These are phyloP conservation scores for Arthrobotrys sphaeroides DNA, from an alignment of 2,329 filamentous ascomycete genomes.

Conservation along the genomic window DNA sequence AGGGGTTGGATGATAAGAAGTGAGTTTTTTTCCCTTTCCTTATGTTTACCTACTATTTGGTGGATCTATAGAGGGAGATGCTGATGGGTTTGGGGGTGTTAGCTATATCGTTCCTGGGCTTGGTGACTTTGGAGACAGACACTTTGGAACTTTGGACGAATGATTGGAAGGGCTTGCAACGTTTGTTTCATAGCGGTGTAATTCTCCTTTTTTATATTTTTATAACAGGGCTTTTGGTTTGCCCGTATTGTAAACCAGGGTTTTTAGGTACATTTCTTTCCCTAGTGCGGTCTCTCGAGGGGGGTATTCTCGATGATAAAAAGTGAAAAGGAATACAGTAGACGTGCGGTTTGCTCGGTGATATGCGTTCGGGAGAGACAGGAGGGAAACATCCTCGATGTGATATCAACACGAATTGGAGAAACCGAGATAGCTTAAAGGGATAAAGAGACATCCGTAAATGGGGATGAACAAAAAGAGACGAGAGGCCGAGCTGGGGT, in stretches of 20 bases:
- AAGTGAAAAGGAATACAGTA: not conserved
- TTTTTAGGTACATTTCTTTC: not conserved
- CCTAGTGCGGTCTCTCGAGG: no score
- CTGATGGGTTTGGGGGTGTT: slow-evolving; percentile 60
- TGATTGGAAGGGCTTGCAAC: not conserved
- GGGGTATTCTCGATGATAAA: no score
- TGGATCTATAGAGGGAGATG: not conserved
- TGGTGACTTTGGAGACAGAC: slow-evolving; percentile 94
- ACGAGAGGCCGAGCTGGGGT: no score
- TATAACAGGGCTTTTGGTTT: not conserved
- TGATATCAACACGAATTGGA: no score
- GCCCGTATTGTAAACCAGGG: not conserved
- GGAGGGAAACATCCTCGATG: no score
- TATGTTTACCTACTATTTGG: not conserved
- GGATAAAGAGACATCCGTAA: no score
- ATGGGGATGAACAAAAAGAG: no score
- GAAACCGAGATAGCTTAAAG: no score
- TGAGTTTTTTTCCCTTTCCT: slow-evolving; percentile 64
- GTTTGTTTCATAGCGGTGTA: not conserved
- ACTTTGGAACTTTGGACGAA: slow-evolving; percentile 75
- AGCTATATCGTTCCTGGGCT: slow-evolving; percentile 96
- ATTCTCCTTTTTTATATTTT: not conserved
- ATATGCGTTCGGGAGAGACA: no score
- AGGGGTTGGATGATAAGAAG: slow-evolving; percentile 98
- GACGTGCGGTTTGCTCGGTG: no score